These are phyloP conservation scores for Vanderwaltozyma tropicalis DNA, from an alignment of 805 yeast genomes.

Conservation along the genomic window DNA sequence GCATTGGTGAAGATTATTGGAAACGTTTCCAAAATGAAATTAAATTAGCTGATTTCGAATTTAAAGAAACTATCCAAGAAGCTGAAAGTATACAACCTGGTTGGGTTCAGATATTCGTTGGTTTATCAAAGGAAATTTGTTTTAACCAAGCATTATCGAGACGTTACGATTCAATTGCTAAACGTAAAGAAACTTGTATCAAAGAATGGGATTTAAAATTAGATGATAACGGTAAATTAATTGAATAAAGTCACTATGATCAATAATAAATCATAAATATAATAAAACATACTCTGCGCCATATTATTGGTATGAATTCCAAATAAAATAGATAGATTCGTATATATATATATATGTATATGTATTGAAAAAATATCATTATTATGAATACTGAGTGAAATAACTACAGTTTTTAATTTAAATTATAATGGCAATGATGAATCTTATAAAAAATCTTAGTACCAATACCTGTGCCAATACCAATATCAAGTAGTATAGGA, in stretches of 20 bases:
- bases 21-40: slow-evolving; percentile 69
- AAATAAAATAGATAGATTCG: background rate
- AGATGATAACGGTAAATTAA: slow-evolving; percentile 23
- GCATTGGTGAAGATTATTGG: slow-evolving; percentile 82
- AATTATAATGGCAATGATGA: too few species aligned
- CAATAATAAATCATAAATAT: background rate
- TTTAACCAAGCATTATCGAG: slow-evolving; percentile 85
- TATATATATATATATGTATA: slow-evolving; percentile 5
- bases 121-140: slow-evolving; percentile 78
- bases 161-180: slow-evolving; percentile 39
- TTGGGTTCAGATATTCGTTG: slow-evolving; percentile 71
- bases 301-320: too few species aligned
- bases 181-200: slow-evolving; percentile 29
- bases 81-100: slow-evolving; percentile 65
- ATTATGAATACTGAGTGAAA: too few species aligned
- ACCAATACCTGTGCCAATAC: too few species aligned
- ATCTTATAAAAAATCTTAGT: too few species aligned
- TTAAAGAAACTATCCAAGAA: slow-evolving; percentile 64
- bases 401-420: too few species aligned
- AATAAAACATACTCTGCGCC: too few species aligned
- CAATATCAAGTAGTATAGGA: too few species aligned
- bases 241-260: slow-evolving; percentile 8
- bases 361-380: background rate
- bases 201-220: slow-evolving; percentile 25
- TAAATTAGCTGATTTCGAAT: slow-evolving; percentile 71